A percentile compares a stretch with the other conserved stretches of the same genome.
These are phyloP conservation scores for Capsicum baccatum DNA, from an alignment of 257 asterid genomes.

Conservation along the genomic window DNA sequence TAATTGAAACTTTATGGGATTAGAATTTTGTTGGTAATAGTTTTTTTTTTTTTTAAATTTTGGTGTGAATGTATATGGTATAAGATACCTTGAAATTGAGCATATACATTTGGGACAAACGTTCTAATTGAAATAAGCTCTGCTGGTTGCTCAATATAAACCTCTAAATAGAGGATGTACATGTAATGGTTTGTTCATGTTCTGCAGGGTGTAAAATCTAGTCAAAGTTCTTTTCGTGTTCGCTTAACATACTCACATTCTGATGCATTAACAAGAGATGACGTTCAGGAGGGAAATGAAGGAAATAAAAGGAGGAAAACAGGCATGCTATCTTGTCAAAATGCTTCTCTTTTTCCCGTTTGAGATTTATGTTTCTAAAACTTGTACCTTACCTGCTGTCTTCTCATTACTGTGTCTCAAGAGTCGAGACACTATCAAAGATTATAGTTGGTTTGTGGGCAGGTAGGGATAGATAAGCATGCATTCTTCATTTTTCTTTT, in stretches of 20 bases:
- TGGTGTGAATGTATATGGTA: background rate
- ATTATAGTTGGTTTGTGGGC: constrained; percentile 2
- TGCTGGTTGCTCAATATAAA: background rate
- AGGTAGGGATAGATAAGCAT: background rate
- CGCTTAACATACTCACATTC: constrained; percentile 62
- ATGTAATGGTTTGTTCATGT: constrained; percentile 34
- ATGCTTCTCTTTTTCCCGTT: constrained; percentile 6
- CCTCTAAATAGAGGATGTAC: background rate
- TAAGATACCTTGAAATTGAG: constrained; percentile 1
- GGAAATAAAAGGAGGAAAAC: constrained; percentile 79
- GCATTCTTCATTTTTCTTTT: constrained; percentile 14
- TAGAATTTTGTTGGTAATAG: background rate
- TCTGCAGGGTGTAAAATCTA: constrained; percentile 69
- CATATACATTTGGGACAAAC: background rate
- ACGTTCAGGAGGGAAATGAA: constrained; percentile 48
- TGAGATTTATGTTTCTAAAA: background rate
- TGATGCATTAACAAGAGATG: constrained; percentile 49
- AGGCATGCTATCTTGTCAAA: constrained; percentile 36
- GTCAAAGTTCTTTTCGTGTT: constrained; percentile 57
- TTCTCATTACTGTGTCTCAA: background rate
- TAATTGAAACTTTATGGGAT: constrained; percentile 3
- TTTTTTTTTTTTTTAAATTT: background rate
- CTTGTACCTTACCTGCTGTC: background rate
- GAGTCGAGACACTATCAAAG: background rate
- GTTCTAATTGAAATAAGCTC: background rate